These are phyloP conservation scores for Candida corydali DNA, from an alignment of 805 yeast species.

Conservation along the genomic window DNA sequence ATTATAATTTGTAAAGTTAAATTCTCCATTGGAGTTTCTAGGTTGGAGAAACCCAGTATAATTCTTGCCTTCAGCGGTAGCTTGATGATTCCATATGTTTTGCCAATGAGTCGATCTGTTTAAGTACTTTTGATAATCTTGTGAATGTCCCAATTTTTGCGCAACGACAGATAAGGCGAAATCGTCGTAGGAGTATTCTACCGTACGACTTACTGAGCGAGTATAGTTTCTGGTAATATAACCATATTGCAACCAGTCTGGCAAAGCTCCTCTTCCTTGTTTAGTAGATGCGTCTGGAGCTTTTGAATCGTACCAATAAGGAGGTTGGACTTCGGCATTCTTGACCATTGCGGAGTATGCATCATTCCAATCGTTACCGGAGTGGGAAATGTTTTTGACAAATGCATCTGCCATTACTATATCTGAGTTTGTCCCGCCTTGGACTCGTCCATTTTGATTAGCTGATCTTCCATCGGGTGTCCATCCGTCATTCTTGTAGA, in stretches of 20 bases:
- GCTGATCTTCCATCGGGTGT: conserved; percentile 36
- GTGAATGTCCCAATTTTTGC: conserved; percentile 19
- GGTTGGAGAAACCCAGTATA: conserved; percentile 34
- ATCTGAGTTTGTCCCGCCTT: conserved; percentile 36
- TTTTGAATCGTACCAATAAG: conserved; percentile 19
- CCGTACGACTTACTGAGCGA: conserved; percentile 29
- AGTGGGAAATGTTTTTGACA: conserved; percentile 18
- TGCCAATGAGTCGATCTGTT: conserved; percentile 31
- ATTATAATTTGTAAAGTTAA: conserved; percentile 20
- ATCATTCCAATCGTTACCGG: conserved; percentile 22
- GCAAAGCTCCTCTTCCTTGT: conserved; percentile 32
- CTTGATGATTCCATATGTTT: conserved; percentile 29
- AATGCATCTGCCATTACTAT: conserved; percentile 34
- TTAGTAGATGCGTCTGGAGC: conserved; percentile 26
- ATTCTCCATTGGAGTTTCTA: conserved; percentile 22
- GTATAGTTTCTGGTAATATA: conserved; percentile 27
- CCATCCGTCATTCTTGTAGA: conserved; percentile 28
- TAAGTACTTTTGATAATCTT: conserved; percentile 22
- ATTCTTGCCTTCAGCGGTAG: conserved; percentile 12
- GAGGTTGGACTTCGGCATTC: conserved; percentile 32
- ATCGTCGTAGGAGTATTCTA: conserved; percentile 35
- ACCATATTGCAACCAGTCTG: conserved; percentile 29
- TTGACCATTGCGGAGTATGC: conserved; percentile 29
- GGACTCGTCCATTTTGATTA: conserved; percentile 32
- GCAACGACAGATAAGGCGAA: conserved; percentile 31